Evolutionary conservation across 2,329 filamentous ascomycete species (phyloP).

Genomic region (Penicillium sp.): DNA sequence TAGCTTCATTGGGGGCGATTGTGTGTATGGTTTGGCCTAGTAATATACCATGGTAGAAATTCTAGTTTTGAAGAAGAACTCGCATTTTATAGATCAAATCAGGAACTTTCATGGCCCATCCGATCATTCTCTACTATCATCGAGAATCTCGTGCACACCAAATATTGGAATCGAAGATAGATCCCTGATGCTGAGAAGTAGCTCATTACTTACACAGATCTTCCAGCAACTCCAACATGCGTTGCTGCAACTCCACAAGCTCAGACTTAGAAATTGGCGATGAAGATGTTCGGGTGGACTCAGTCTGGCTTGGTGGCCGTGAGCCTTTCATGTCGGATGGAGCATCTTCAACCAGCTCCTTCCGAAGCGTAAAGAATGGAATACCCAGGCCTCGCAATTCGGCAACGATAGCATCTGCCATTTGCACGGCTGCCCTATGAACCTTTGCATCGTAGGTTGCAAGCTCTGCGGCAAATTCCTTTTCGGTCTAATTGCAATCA

Average conservation of each 20-base stretch:
- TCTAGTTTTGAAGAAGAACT: background rate
- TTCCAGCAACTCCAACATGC: slow-evolving; percentile 51
- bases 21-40: background rate
- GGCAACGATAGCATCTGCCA: slow-evolving; percentile 57
- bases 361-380: slow-evolving; percentile 58
- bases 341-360: slow-evolving; percentile 40
- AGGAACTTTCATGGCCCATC: background rate
- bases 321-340: background rate
- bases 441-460: slow-evolving; percentile 61
- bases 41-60: background rate
- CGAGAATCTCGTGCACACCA: background rate
- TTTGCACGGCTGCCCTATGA: slow-evolving; percentile 56
- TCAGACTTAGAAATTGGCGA: slow-evolving; percentile 41
- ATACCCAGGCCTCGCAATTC: slow-evolving; percentile 59
- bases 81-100: background rate
- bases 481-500: slow-evolving; percentile 35
- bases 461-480: slow-evolving; percentile 56
- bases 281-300: background rate
- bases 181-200: background rate
- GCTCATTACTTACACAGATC: slow-evolving; percentile 48
- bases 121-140: background rate
- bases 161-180: background rate
- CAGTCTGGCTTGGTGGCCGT: background rate
- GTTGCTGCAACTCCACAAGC: slow-evolving; percentile 45
- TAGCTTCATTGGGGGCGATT: background rate